phyloP scores from a whole-genome alignment of 352 stramenopile species.

The Halophytophthora polymorphica region DNA sequence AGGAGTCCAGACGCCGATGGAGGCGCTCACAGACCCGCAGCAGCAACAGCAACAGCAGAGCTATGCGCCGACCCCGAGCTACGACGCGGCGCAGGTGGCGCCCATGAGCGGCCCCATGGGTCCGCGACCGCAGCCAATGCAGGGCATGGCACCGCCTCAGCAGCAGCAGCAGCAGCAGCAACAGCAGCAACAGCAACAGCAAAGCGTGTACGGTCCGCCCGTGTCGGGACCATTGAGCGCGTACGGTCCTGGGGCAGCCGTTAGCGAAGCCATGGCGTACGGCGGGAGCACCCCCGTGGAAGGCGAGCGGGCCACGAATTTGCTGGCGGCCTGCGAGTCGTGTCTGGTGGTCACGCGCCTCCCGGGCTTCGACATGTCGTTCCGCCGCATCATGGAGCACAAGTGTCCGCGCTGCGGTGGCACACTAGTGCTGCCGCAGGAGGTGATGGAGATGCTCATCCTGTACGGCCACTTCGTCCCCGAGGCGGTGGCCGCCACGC shows the following conservation, averaged over 20 bases:
- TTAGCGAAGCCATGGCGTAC: constrained; percentile 16
- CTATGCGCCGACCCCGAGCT: constrained; percentile 10
- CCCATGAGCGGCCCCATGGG: constrained; percentile 7
- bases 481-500: constrained; percentile 59
- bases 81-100: constrained; percentile 3
- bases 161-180: constrained; percentile 20
- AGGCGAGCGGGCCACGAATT: constrained; percentile 46
- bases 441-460: constrained; percentile 87
- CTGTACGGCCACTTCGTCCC: constrained; percentile 82
- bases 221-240: constrained; percentile 20
- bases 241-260: constrained; percentile 20
- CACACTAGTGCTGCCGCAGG: constrained; percentile 63
- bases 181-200: constrained; percentile 11
- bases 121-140: constrained; percentile 18
- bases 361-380: constrained; percentile 75
- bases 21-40: constrained; percentile 3
- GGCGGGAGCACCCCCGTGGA: constrained; percentile 17
- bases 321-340: constrained; percentile 70
- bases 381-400: constrained; percentile 73
- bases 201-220: constrained; percentile 1
- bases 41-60: constrained; percentile 12
- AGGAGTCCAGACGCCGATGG: constrained; percentile 13
- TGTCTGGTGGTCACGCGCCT: constrained; percentile 71
- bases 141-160: constrained; percentile 22
- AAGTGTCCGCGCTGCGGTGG: constrained; percentile 68